Evolutionary conservation across 1,284 basidiomycete species (phyloP).

Genomic region (Trichosporon inkin): DNA sequence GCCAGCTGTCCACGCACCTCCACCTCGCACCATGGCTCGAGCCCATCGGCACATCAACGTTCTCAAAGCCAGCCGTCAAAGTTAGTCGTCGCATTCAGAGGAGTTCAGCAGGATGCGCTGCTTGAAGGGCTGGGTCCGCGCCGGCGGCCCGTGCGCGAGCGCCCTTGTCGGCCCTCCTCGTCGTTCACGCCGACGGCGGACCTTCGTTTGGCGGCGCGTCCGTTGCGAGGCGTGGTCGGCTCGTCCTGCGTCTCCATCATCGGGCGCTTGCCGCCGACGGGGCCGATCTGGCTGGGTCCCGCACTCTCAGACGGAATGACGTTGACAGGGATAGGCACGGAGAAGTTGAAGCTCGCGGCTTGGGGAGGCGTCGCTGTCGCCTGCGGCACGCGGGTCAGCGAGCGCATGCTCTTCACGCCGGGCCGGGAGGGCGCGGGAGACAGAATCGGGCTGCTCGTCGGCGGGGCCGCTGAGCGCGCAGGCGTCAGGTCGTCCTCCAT

Average conservation of each 20-base stretch:
- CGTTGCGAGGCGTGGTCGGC: conserved; percentile 14
- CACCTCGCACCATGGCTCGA: too few species aligned
- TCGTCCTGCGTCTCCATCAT: conserved; percentile 20
- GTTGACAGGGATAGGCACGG: conserved; percentile 15
- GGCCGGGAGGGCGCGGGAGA: not conserved
- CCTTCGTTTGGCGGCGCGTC: conserved; percentile 18
- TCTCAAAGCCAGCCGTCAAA: too few species aligned
- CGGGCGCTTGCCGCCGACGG: conserved; percentile 19
- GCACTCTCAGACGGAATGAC: conserved; percentile 9
- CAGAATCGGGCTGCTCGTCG: not conserved
- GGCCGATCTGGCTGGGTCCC: conserved; percentile 17
- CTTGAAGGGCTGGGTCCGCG: not conserved
- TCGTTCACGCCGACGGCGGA: conserved; percentile 4
- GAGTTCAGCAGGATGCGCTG: not conserved
- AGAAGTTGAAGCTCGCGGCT: conserved; percentile 20
- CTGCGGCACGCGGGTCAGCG: not conserved
- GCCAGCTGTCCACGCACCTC: too few species aligned
- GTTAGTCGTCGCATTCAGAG: not conserved
- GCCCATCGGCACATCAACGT: too few species aligned
- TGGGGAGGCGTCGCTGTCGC: not conserved
- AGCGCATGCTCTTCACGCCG: not conserved
- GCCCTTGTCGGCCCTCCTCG: not conserved
- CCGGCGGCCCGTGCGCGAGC: not conserved
- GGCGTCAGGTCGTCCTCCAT: not conserved
- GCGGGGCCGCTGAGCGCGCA: not conserved